Conservation (phyloP, 2,329 filamentous ascomycete genomes). For the Talaromyces sp. region DNA sequence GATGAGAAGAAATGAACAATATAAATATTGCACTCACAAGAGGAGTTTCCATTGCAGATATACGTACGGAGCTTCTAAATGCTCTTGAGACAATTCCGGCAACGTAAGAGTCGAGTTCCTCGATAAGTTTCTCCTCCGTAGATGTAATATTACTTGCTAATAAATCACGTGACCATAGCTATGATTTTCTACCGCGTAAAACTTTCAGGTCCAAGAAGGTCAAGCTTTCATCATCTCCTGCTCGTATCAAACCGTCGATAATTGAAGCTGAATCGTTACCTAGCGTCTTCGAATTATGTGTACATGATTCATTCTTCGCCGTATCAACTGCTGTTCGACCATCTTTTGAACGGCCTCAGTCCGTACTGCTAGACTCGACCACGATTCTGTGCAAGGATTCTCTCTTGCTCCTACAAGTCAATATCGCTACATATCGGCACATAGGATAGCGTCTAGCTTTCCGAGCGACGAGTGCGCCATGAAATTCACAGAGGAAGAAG, state of each 20-base stretch:
- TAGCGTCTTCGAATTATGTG: not conserved
- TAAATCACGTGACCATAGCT: slow-evolving; percentile 7
- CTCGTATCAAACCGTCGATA: not conserved
- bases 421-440: not conserved
- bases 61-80: not conserved
- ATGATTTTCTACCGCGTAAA: slow-evolving; percentile 8
- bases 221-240: not conserved
- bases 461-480: slow-evolving; percentile 30
- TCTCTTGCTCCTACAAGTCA: not conserved
- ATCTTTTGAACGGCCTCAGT: not conserved
- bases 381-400: not conserved
- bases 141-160: too few species aligned
- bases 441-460: too few species aligned
- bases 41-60: not conserved
- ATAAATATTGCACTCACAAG: slow-evolving; percentile 16
- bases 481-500: slow-evolving; percentile 52
- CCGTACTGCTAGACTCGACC: not conserved
- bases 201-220: not conserved
- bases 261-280: not conserved
- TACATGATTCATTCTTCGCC: not conserved
- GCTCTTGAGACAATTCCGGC: not conserved
- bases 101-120: too few species aligned
- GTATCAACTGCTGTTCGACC: not conserved
- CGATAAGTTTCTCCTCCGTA: too few species aligned
- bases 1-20: slow-evolving; percentile 28